phyloP scores from a whole-genome alignment of 148 eudicot genomes.

The Arbutus unedo region DNA sequence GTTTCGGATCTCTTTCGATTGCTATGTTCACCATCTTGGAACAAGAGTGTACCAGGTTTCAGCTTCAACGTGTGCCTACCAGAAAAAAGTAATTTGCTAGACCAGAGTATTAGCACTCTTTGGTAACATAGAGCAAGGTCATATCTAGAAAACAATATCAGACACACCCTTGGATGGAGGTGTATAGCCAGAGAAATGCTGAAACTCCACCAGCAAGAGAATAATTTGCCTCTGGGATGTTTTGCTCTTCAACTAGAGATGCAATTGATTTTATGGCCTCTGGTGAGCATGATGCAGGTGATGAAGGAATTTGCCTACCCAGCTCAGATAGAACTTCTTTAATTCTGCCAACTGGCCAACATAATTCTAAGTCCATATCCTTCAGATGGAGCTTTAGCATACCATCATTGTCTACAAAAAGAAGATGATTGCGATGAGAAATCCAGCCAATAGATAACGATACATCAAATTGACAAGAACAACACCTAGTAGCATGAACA shows the following conservation, averaged over 20 bases:
- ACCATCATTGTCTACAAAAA: constrained; percentile 45
- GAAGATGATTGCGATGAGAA: background rate
- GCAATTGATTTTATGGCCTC: constrained; percentile 52
- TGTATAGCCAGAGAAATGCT: constrained; percentile 88
- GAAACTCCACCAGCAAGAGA: constrained; percentile 71
- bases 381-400: constrained; percentile 61
- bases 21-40: background rate
- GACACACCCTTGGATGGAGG: constrained; percentile 69
- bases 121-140: constrained; percentile 5
- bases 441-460: background rate
- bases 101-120: background rate
- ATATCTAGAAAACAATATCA: background rate
- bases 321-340: constrained; percentile 51
- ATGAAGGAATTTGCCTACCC: constrained; percentile 37
- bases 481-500: background rate
- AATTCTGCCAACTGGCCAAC: constrained; percentile 71
- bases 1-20: background rate
- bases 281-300: constrained; percentile 63
- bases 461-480: constrained; percentile 2
- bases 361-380: constrained; percentile 75
- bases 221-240: constrained; percentile 69
- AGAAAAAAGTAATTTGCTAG: background rate
- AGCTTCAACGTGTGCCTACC: too few species aligned
- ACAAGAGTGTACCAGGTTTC: background rate
- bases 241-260: constrained; percentile 59